Base-by-base conservation (phyloP, 805 yeast species). In the Scheffersomyces lignosus region DNA sequence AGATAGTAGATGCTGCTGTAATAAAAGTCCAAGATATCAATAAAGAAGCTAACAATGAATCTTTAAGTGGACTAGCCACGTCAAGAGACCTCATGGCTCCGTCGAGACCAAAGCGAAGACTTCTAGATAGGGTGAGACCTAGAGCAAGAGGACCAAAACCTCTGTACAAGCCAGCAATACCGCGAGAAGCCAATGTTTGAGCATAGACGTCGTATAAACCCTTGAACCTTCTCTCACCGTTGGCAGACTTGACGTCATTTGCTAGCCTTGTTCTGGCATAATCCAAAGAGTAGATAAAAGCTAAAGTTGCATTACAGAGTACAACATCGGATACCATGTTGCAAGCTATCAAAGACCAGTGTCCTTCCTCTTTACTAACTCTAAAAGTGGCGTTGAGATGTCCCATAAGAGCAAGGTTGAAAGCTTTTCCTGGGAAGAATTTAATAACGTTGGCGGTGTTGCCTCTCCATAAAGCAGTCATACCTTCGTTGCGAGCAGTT, bases 261-360 rank as follows among this genome's bases (percentile, higher is more conserved):
- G 97, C 97, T 75, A 89, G 85, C 84, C 97, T 89, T 63, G 97
- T 89, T 83, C 97, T 87, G 68, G 96, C 97, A 76, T 83, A 89
- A 76, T 89, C 97, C 72, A 89, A 83, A 62, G 96, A 90, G 89
- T 88, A 88, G 64, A 88, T 96, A 64, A 89, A 88, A 62, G 86
- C 73, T 62, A 88, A 77, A 40, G 96, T 89, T 58, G 95, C 80
- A 77, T 95, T 96, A 84, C 96, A 96, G 64, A 96, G 96, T 62
- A 85, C 63, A 87, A 96, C 97, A 87, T 96, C 96, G 56, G 97
- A 88, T 58, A 96, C 96, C 73, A 90, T 81, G 87, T 90, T 90
- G 84, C 96, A 96, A 60, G 87, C 93, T 58, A 90, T 87, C 96
- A 96, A 89, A 64, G 69, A 71, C 81, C 85, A 83, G 87, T 89